phyloP scores from a whole-genome alignment of 257 asterid species.

The Galeopsis tetrahit region DNA sequence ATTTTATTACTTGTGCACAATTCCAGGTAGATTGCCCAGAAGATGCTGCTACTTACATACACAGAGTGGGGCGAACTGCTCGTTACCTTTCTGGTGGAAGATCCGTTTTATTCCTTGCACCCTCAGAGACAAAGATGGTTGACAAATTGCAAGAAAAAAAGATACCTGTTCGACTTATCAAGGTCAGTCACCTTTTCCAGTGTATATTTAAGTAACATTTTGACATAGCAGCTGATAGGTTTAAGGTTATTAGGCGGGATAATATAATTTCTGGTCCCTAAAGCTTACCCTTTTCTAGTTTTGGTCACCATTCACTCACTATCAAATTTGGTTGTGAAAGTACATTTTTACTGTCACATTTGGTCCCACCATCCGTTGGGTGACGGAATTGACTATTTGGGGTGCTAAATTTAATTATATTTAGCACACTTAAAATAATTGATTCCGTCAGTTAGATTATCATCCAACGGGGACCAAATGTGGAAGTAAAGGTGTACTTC shows the following conservation, averaged over 20 bases:
- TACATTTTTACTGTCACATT: too few species aligned
- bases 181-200: conserved; percentile 52
- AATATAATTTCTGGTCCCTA: too few species aligned
- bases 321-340: too few species aligned
- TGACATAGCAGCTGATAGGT: conserved; percentile 19
- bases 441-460: too few species aligned
- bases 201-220: conserved; percentile 1
- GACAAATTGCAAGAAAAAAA: conserved; percentile 80
- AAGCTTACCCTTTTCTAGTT: too few species aligned
- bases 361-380: too few species aligned
- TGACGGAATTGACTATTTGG: too few species aligned
- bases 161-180: conserved; percentile 66
- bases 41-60: conserved; percentile 86
- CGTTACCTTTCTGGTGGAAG: conserved; percentile 89
- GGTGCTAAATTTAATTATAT: too few species aligned
- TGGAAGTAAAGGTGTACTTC: too few species aligned
- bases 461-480: too few species aligned
- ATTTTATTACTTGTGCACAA: conserved; percentile 24
- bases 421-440: too few species aligned
- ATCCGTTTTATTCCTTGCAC: conserved; percentile 78
- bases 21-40: conserved; percentile 96
- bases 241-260: neutral
- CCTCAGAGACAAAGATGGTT: conserved; percentile 84
- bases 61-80: conserved; percentile 99
- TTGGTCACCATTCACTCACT: too few species aligned